phyloP scores from a whole-genome alignment of 2,329 filamentous ascomycete species.

The Allantophomopsis cytisporea region DNA sequence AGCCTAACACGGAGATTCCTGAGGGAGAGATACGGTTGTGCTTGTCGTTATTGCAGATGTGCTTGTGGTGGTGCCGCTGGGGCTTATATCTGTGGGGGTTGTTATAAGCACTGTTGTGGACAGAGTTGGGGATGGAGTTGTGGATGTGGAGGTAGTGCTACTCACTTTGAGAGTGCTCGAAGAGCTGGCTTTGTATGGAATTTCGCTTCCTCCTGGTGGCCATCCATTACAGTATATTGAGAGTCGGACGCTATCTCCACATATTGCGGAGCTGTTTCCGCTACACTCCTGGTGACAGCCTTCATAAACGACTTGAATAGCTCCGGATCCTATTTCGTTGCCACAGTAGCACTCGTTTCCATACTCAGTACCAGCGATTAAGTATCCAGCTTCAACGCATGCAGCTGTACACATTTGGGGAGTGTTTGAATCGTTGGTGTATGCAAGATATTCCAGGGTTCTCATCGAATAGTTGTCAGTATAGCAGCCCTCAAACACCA shows the following conservation, averaged over 20 bases:
- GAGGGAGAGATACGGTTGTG: background rate
- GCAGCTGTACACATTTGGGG: constrained; percentile 20
- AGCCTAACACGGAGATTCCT: background rate
- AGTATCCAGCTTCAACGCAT: constrained; percentile 16
- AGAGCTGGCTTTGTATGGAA: no score
- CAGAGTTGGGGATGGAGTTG: no score
- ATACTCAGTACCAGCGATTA: constrained; percentile 20
- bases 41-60: background rate
- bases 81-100: no score
- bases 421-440: constrained; percentile 12
- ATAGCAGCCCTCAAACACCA: constrained; percentile 23
- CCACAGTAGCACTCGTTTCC: constrained; percentile 20
- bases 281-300: background rate
- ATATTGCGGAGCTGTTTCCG: constrained; percentile 12
- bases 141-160: no score
- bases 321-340: constrained; percentile 4
- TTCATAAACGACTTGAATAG: background rate
- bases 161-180: no score
- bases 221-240: constrained; percentile 3
- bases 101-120: no score
- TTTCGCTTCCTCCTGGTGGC: background rate
- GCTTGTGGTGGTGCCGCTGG: background rate
- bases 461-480: constrained; percentile 13
- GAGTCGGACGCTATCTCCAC: constrained; percentile 12
- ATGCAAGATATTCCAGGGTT: constrained; percentile 10